Evolutionary conservation across 768 basidiomycete species (phyloP).

Genomic region (Suillus luteus): DNA sequence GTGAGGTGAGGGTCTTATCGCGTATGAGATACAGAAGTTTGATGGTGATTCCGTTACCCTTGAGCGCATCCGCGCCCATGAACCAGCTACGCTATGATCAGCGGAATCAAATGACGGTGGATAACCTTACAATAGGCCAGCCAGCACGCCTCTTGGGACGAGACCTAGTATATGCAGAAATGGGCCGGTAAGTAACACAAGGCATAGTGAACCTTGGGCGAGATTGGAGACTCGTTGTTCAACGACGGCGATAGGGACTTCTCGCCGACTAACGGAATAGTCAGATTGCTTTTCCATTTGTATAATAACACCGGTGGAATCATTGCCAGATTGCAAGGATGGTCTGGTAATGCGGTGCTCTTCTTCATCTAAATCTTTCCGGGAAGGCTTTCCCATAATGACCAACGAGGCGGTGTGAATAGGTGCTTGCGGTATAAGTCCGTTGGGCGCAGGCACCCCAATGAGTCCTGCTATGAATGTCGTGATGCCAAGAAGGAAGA

Average conservation of each 20-base stretch:
- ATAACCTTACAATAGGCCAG: slow-evolving; percentile 78
- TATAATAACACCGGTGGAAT: slow-evolving; percentile 11
- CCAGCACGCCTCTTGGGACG: slow-evolving; percentile 82
- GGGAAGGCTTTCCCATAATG: slow-evolving; percentile 54
- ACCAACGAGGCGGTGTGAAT: slow-evolving; percentile 88
- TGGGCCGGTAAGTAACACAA: slow-evolving; percentile 80
- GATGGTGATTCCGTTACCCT: slow-evolving; percentile 78
- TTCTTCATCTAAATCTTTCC: slow-evolving; percentile 41
- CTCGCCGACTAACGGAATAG: slow-evolving; percentile 30
- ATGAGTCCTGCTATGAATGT: slow-evolving; percentile 89
- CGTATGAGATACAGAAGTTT: slow-evolving; percentile 80
- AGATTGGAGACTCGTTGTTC: slow-evolving; percentile 95
- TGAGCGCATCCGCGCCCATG: slow-evolving; percentile 86
- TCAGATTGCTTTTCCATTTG: slow-evolving; percentile 29
- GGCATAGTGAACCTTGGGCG: slow-evolving; percentile 75
- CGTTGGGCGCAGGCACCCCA: slow-evolving; percentile 86
- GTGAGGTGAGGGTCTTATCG: slow-evolving; percentile 64
- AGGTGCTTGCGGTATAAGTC: slow-evolving; percentile 84
- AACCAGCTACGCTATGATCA: slow-evolving; percentile 62
- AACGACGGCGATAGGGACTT: slow-evolving; percentile 73
- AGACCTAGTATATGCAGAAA: slow-evolving; percentile 78
- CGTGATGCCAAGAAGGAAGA: slow-evolving; percentile 87
- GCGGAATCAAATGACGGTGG: background rate
- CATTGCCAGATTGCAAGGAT: slow-evolving; percentile 14
- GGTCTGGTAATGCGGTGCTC: slow-evolving; percentile 26